Conservation (phyloP, 352 stramenopile genomes). For the Phytophthora syringae region DNA sequence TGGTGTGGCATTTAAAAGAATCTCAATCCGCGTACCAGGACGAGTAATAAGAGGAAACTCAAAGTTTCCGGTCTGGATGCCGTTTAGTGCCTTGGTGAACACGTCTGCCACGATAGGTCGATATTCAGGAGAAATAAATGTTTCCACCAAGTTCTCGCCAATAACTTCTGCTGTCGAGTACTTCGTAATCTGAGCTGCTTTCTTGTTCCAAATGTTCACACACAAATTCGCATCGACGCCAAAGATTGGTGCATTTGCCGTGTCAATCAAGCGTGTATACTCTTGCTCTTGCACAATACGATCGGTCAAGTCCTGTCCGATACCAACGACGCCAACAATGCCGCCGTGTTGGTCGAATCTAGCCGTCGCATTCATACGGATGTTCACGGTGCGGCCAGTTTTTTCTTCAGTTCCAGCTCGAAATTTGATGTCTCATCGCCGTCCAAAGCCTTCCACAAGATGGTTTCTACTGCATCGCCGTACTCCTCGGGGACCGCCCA, state of each 20-base stretch:
- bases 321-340: conserved; percentile 87
- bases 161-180: conserved; percentile 84
- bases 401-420: conserved; percentile 83
- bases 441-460: conserved; percentile 64
- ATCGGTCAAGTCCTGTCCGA: conserved; percentile 88
- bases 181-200: conserved; percentile 89
- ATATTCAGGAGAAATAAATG: conserved; percentile 84
- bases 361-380: conserved; percentile 74
- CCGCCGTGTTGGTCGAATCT: conserved; percentile 74
- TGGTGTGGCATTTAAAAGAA: conserved; percentile 78
- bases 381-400: conserved; percentile 63
- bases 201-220: conserved; percentile 94
- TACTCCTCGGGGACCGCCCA: conserved; percentile 71
- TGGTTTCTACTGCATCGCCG: conserved; percentile 47
- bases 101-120: conserved; percentile 72
- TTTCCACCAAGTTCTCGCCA: conserved; percentile 82
- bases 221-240: conserved; percentile 88
- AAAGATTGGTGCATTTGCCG: conserved; percentile 91
- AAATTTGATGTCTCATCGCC: conserved; percentile 85
- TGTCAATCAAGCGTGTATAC: conserved; percentile 92
- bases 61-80: conserved; percentile 86
- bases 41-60: conserved; percentile 87
- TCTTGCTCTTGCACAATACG: conserved; percentile 88
- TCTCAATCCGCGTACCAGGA: conserved; percentile 74
- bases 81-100: conserved; percentile 70